Evolutionary conservation across 306 rosid genomes (phyloP).

Genomic region (Delonix regia): DNA sequence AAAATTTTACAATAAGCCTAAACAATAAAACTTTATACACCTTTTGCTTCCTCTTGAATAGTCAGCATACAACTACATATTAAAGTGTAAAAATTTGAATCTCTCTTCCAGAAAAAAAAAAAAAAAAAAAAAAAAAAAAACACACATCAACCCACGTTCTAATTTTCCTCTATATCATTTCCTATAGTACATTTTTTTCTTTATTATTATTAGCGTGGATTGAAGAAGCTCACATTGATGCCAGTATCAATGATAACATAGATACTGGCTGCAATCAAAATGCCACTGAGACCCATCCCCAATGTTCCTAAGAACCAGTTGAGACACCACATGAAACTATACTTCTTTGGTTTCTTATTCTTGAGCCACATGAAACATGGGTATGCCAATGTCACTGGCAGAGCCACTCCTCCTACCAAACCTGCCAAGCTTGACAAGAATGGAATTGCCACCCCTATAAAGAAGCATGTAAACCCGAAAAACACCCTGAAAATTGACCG

Average conservation of each 20-base stretch:
- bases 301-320: slow-evolving; percentile 10
- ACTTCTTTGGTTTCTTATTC: slow-evolving; percentile 3
- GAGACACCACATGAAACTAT: neutral
- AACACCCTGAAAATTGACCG: neutral
- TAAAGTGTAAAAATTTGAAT: neutral
- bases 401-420: slow-evolving; percentile 10
- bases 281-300: slow-evolving; percentile 10
- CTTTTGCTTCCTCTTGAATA: neutral
- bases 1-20: neutral
- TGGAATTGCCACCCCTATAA: neutral
- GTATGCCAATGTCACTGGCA: slow-evolving; percentile 21
- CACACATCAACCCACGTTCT: neutral
- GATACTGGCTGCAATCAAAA: neutral
- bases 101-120: neutral
- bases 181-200: neutral
- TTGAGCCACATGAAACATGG: slow-evolving; percentile 28
- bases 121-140: neutral
- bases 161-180: neutral
- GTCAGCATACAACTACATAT: neutral
- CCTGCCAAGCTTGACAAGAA: slow-evolving; percentile 14
- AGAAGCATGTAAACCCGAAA: neutral
- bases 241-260: slow-evolving; percentile 16
- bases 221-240: neutral
- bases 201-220: neutral
- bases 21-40: neutral